Base-by-base conservation (phyloP, 768 basidiomycete genomes). In the Sporobolomyces phaffii region DNA sequence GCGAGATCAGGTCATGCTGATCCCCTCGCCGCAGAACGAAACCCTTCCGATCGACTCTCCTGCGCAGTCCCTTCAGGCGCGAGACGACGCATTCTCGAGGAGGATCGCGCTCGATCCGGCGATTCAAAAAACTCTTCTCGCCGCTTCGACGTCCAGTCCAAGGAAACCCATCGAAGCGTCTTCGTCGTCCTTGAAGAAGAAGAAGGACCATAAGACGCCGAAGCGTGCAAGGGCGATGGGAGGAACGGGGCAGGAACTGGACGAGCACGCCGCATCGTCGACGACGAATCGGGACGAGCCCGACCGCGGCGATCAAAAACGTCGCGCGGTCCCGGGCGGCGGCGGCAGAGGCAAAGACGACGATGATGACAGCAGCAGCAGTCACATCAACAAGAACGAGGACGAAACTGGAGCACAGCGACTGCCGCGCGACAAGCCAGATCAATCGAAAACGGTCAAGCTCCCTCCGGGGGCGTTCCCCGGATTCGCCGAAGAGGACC, bases 391-490 rank as follows among this genome's bases (percentile, higher is more conserved):
- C n/a, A n/a, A n/a, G n/a, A n/a, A n/a, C n/a, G n/a, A n/a, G n/a
- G n/a, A n/a, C n/a, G n/a, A n/a, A n/a, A n/a, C n/a, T n/a, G n/a
- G n/a, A n/a, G n/a, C n/a, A n/a, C n/a, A n/a, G n/a, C n/a, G n/a
- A n/a, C n/a, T n/a, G n/a, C n/a, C n/a, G n/a, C n/a, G n/a, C 38
- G 48, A 56, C 6, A 43, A 28, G 34, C 48, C 56, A 15, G 60
- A 62, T 29, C 26, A 17, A 34, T 22, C n/a, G 0, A 36, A 28
- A 49, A 57, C 61, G 40, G 56, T 64, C 22, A 53, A n/a, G 26
- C 14, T 62, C 2, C 66, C 66, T 26, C 66, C 66, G 9, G 66
- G 66, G 0, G 66, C 66, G 2, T 68, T 68, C 44, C 68, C 62
- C 5, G 34, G 59, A 49, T 38, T 47, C 47, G 59, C 49, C 8